These are phyloP conservation scores for Thielaviopsis ethacetica DNA, from an alignment of 2,329 filamentous ascomycete species.

Conservation along the genomic window DNA sequence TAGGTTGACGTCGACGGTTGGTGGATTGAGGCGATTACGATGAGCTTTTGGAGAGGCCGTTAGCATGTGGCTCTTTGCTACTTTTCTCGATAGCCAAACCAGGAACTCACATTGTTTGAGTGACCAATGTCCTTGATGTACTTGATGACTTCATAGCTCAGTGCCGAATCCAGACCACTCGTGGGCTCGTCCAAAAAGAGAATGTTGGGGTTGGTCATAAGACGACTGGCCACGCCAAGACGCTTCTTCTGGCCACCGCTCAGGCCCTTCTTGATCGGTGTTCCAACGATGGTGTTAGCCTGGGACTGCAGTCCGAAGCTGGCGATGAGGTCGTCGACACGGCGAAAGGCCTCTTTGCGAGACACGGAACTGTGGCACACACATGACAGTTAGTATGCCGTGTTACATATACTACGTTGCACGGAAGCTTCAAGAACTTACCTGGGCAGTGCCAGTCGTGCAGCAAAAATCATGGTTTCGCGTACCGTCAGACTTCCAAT, in stretches of 20 bases:
- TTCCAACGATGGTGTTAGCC: constrained; percentile 58
- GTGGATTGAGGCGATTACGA: constrained; percentile 71
- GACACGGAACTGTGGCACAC: constrained; percentile 19
- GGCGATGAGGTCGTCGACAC: constrained; percentile 49
- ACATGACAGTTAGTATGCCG: constrained; percentile 10
- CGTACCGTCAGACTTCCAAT: constrained; percentile 65
- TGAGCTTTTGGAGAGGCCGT: constrained; percentile 31
- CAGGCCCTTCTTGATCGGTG: constrained; percentile 67
- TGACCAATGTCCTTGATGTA: constrained; percentile 52
- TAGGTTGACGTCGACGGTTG: constrained; percentile 72
- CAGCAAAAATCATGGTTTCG: constrained; percentile 66
- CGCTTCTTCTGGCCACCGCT: constrained; percentile 74
- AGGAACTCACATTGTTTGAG: constrained; percentile 40
- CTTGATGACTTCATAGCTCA: constrained; percentile 59
- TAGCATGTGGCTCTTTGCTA: background rate
- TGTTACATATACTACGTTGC: background rate
- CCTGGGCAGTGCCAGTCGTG: constrained; percentile 43
- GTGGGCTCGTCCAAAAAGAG: constrained; percentile 76
- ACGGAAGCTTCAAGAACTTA: background rate
- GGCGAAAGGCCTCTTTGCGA: constrained; percentile 39
- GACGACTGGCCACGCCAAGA: constrained; percentile 61
- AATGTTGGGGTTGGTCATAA: constrained; percentile 67
- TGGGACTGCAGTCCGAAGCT: constrained; percentile 60
- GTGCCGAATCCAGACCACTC: constrained; percentile 64
- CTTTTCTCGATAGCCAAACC: background rate